phyloP scores from a whole-genome alignment of 768 basidiomycete genomes.

The Phylloporus sp. region DNA sequence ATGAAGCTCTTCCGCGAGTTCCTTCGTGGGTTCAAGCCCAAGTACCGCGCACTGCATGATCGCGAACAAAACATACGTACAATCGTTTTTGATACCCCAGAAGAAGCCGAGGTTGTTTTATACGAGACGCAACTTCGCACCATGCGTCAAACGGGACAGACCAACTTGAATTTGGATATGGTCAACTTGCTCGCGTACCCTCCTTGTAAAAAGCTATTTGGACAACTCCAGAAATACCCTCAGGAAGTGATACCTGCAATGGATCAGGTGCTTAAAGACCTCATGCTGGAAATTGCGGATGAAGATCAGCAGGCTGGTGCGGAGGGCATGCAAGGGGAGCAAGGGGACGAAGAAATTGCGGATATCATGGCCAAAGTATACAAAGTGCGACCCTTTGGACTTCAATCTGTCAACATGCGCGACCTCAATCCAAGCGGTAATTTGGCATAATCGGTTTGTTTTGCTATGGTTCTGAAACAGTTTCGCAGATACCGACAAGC shows the following conservation, averaged over 20 bases:
- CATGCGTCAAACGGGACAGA: slow-evolving; percentile 90
- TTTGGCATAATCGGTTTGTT: slow-evolving; percentile 10
- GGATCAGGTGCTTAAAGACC: slow-evolving; percentile 93
- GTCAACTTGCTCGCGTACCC: slow-evolving; percentile 84
- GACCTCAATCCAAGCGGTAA: slow-evolving; percentile 89
- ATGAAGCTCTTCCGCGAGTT: slow-evolving; percentile 91
- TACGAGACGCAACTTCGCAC: slow-evolving; percentile 81
- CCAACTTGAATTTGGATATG: slow-evolving; percentile 89
- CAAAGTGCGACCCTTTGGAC: slow-evolving; percentile 90
- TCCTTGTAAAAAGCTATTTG: slow-evolving; percentile 74
- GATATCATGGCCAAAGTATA: slow-evolving; percentile 87
- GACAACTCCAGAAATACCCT: slow-evolving; percentile 87
- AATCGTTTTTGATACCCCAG: slow-evolving; percentile 50
- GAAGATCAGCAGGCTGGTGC: slow-evolving; percentile 66
- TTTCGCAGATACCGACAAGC: slow-evolving; percentile 88
- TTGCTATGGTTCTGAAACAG: not conserved
- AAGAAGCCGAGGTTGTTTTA: slow-evolving; percentile 61
- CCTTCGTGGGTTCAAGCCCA: slow-evolving; percentile 87
- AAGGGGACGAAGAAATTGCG: slow-evolving; percentile 81
- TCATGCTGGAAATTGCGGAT: slow-evolving; percentile 85
- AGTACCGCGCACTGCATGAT: slow-evolving; percentile 76
- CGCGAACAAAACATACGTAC: slow-evolving; percentile 54
- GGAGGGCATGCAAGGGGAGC: slow-evolving; percentile 72
- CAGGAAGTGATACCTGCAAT: slow-evolving; percentile 97
- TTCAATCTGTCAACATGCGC: slow-evolving; percentile 86